Percentiles rank a stretch among this genome's conserved stretches.
phyloP scores from a whole-genome alignment of 1,284 basidiomycete genomes.

The Irpex sp. region DNA sequence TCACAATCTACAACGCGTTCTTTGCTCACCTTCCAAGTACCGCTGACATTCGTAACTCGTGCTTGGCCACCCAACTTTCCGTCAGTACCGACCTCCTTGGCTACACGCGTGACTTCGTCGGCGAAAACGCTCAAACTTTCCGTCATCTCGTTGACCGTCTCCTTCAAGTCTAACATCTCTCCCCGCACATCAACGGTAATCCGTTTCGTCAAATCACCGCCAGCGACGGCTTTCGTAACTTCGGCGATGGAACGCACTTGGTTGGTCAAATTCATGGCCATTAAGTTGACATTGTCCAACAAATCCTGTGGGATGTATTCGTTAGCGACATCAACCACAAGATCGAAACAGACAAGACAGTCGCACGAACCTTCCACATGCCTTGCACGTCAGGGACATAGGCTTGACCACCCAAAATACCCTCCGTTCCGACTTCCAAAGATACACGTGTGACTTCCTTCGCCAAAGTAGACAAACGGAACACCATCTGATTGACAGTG shows the following conservation, averaged over 20 bases:
- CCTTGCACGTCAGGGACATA: conserved; percentile 85
- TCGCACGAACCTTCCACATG: conserved; percentile 75
- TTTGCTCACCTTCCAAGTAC: conserved; percentile 84
- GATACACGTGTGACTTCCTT: conserved; percentile 86
- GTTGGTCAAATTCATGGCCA: conserved; percentile 91
- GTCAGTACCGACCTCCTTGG: conserved; percentile 90
- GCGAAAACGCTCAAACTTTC: conserved; percentile 85
- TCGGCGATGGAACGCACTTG: conserved; percentile 88
- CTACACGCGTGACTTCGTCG: conserved; percentile 84
- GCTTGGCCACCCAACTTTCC: conserved; percentile 87
- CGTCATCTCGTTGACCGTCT: conserved; percentile 92
- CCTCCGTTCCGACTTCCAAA: conserved; percentile 92
- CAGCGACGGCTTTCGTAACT: conserved; percentile 87
- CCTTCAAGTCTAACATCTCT: conserved; percentile 85
- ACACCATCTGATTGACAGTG: conserved; percentile 92
- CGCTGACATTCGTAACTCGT: conserved; percentile 87
- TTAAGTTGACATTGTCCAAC: conserved; percentile 80
- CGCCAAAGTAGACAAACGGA: conserved; percentile 78
- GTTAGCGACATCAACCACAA: not conserved
- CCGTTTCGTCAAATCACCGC: conserved; percentile 87
- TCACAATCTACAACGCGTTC: conserved; percentile 6
- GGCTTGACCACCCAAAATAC: conserved; percentile 94
- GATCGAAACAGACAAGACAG: not conserved
- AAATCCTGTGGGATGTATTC: conserved; percentile 43
- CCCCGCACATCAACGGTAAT: conserved; percentile 88